phyloP scores from a whole-genome alignment of 192 early-diverging fungal species.

The Gonapodya prolifera region DNA sequence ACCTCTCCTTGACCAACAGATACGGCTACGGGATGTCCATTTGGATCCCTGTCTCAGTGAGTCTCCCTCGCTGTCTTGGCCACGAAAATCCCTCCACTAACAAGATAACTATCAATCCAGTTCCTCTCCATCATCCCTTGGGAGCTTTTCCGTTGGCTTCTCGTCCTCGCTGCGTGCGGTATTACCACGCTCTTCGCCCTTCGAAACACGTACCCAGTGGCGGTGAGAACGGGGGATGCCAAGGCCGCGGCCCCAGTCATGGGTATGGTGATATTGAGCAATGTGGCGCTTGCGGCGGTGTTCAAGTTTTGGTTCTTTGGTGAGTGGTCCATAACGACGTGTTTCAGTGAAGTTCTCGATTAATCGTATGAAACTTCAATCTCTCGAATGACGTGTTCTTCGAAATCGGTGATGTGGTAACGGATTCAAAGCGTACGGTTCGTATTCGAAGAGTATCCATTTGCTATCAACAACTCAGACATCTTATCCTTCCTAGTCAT shows the following conservation, averaged over 20 bases:
- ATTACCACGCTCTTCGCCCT: conserved; percentile 45
- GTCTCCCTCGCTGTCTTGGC: conserved; percentile 5
- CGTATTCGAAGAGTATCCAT: too few species aligned
- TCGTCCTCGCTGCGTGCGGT: conserved; percentile 62
- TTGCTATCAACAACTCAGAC: too few species aligned
- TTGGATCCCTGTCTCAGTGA: conserved; percentile 85
- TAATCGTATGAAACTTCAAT: too few species aligned
- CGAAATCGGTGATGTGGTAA: too few species aligned
- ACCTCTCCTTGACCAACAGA: too few species aligned
- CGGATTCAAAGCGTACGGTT: too few species aligned
- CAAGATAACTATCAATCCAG: conserved; percentile 21
- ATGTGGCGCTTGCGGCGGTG: conserved; percentile 33
- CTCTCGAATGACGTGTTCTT: too few species aligned
- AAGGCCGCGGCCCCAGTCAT: conserved; percentile 18
- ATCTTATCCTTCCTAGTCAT: too few species aligned
- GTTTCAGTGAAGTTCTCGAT: too few species aligned
- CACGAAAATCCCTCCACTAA: background rate
- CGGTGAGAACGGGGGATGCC: conserved; percentile 9
- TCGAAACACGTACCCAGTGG: conserved; percentile 37
- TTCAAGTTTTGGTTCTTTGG: conserved; percentile 81
- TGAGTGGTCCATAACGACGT: conserved; percentile 15
- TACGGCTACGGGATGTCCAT: too few species aligned
- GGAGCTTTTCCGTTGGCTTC: conserved; percentile 68
- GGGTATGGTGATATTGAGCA: conserved; percentile 13
- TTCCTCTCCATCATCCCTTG: conserved; percentile 70